These are phyloP conservation scores for Talinum fruticosum DNA, from an alignment of 148 eudicot species.

Conservation along the genomic window DNA sequence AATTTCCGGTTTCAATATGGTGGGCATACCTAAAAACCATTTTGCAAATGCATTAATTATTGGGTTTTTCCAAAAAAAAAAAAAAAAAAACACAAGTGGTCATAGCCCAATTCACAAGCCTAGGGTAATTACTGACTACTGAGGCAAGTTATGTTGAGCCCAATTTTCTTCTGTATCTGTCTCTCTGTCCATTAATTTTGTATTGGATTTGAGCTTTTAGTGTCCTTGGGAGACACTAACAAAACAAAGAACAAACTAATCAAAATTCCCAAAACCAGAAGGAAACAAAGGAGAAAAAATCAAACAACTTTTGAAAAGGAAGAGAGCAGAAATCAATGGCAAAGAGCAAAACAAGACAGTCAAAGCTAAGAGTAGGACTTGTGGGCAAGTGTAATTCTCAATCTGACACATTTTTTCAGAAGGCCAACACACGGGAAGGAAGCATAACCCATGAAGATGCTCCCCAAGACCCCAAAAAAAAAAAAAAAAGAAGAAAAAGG, in stretches of 20 bases:
- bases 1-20: no score
- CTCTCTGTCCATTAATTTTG: not conserved
- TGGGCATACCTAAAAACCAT: no score
- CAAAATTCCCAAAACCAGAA: not conserved
- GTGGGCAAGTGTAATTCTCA: conserved; percentile 17
- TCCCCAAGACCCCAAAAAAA: not conserved
- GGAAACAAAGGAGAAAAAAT: not conserved
- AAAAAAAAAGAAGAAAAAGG: not conserved
- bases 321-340: not conserved
- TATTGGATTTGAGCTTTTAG: no score
- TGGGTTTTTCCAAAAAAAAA: not conserved
- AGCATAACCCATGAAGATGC: conserved; percentile 1
- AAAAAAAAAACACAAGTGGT: not conserved
- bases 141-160: not conserved
- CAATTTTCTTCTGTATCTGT: not conserved
- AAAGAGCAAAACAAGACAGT: conserved; percentile 6
- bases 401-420: conserved; percentile 19
- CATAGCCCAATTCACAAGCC: not conserved
- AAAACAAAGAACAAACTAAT: no score
- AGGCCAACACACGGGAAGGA: conserved; percentile 1
- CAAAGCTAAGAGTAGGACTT: conserved; percentile 2
- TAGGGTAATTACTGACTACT: not conserved
- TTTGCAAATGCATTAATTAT: not conserved
- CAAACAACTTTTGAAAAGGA: not conserved
- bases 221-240: no score